Evolutionary conservation across 2,329 filamentous ascomycete species (phyloP), one percentile per base, ranked within the genome.

Genomic region (Cladosporium sp.): DNA sequence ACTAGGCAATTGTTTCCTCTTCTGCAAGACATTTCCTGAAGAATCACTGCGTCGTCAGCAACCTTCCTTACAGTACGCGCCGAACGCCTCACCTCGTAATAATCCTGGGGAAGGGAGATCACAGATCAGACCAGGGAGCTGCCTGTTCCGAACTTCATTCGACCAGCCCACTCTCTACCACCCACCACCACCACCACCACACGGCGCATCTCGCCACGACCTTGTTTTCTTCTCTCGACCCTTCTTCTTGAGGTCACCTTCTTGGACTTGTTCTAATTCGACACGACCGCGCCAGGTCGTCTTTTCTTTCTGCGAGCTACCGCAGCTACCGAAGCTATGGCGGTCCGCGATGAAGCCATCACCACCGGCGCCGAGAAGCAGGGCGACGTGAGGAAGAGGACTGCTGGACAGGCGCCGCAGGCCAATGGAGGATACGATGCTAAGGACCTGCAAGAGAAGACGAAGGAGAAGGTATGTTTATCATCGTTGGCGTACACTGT

Each of bases 351-450:
- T 52, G 69, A 65, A 62, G 64, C 71, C 26, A 62, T 67, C 23
- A 67, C 75, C 28, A 80, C 80, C 5, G 81, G 80, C 68, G 73
- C 76, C 5, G 78, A 82, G 66, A 71, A 72, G 55, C 78, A 79
- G 66, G 80, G 81, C 52, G 80, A 80, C 70, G 72, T 82, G 71
- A 76, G 80, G 73, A 80, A 78, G 71, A 80, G 81, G 73, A 81
- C 80, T 74, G 78, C 80, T 23, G 71, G 62, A 12, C 76, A 64
- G 73, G 62, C 62, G 66, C 57, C 37, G 33, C 72, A 74, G 53
- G 71, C 74, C 21, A 74, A 76, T 57, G 75, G 73, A 56, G 70
- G 69, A 74, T 68, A 78, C 72, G 67, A 69, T 61, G 65, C 71
- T 29, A 68, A 73, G 56, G 72, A 76, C 56, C 59, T 75, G 62